These are phyloP conservation scores for Suillus sp. DNA, from an alignment of 768 basidiomycete species.

Conservation along the genomic window DNA sequence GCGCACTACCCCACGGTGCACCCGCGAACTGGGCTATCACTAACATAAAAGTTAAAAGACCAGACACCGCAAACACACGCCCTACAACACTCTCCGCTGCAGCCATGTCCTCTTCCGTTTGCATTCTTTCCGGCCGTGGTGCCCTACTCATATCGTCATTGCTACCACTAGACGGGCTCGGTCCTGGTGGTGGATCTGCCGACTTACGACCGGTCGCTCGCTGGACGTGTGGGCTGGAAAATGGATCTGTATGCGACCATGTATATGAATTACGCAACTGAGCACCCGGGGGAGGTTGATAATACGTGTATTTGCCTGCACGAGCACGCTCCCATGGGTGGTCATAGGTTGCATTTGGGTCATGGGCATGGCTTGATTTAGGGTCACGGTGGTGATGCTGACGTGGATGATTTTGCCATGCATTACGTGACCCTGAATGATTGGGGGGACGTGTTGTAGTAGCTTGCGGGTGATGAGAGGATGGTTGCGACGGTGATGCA, in stretches of 20 bases:
- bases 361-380: conserved; percentile 13
- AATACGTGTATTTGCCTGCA: conserved; percentile 1
- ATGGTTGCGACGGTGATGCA: conserved; percentile 7
- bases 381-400: conserved; percentile 15
- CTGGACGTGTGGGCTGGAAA: conserved; percentile 29
- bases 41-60: conserved; percentile 29
- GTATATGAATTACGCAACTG: conserved; percentile 9
- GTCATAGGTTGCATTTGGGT: conserved; percentile 15
- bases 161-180: conserved; percentile 8
- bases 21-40: conserved; percentile 21
- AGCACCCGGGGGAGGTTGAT: conserved; percentile 12
- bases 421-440: conserved; percentile 27
- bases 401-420: conserved; percentile 27
- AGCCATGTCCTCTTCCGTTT: conserved; percentile 25
- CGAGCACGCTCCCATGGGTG: conserved; percentile 16
- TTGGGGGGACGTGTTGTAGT: conserved; percentile 30
- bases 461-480: conserved; percentile 32
- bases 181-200: conserved; percentile 11
- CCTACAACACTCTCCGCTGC: conserved; percentile 28
- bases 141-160: neutral
- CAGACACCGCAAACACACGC: conserved; percentile 32
- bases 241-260: conserved; percentile 23
- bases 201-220: conserved; percentile 26
- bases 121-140: conserved; percentile 6
- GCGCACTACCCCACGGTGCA: conserved; percentile 10